phyloP scores from a whole-genome alignment of 768 basidiomycete species.

The Trametes punicea region DNA sequence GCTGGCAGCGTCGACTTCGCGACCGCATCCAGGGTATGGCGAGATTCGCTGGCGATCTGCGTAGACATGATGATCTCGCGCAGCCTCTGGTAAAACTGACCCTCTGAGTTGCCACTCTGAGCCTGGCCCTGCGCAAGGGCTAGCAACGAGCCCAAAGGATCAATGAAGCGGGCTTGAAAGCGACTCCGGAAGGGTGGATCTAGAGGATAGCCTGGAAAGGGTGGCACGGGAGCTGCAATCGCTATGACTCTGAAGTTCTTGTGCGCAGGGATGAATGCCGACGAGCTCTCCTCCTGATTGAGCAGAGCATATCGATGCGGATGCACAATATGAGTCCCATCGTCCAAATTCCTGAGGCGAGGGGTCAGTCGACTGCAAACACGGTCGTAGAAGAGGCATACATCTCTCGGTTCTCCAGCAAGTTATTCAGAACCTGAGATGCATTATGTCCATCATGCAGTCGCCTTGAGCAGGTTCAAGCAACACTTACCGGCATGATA shows the following conservation, averaged over 20 bases:
- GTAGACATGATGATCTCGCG: constrained; percentile 57
- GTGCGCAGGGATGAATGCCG: constrained; percentile 59
- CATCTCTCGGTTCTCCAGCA: constrained; percentile 73
- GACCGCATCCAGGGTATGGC: constrained; percentile 49
- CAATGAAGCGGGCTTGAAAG: constrained; percentile 65
- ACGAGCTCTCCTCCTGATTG: constrained; percentile 24
- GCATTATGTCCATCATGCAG: background rate
- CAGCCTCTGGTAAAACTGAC: constrained; percentile 40
- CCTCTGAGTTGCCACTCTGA: background rate
- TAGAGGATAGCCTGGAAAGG: constrained; percentile 60
- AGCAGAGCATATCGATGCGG: constrained; percentile 55
- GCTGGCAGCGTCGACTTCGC: constrained; percentile 53
- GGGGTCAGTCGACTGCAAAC: background rate
- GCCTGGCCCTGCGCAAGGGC: constrained; percentile 36
- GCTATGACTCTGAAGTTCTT: constrained; percentile 66
- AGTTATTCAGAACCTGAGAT: constrained; percentile 51
- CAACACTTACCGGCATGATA: constrained; percentile 58
- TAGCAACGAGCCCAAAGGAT: constrained; percentile 52
- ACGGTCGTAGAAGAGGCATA: constrained; percentile 23
- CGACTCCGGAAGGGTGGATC: constrained; percentile 69
- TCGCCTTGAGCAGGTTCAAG: background rate
- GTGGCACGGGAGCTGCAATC: constrained; percentile 66
- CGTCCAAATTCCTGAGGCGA: constrained; percentile 58
- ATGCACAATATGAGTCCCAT: constrained; percentile 68
- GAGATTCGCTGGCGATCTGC: constrained; percentile 59